A percentile compares a stretch with the other conserved stretches of the same genome.
Evolutionary conservation across 2,329 filamentous ascomycete genomes (phyloP).

Genomic region (Sporothrix mexicana): DNA sequence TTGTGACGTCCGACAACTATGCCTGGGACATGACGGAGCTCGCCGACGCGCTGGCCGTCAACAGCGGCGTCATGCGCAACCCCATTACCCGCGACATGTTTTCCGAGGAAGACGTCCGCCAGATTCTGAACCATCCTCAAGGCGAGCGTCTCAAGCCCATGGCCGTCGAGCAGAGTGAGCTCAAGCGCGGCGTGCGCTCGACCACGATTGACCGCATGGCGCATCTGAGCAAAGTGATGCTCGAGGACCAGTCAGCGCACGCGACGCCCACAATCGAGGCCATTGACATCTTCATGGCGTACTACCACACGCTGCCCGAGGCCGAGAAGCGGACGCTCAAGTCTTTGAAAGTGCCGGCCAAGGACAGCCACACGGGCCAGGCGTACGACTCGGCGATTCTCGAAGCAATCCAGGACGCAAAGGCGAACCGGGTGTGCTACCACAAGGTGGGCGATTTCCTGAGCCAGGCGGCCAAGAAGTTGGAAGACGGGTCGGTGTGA

Average conservation of each 20-base stretch:
- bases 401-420: conserved; percentile 42
- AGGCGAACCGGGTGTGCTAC: conserved; percentile 41
- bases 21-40: conserved; percentile 54
- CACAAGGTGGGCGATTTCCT: conserved; percentile 39
- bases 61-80: conserved; percentile 43
- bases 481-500: conserved; percentile 15
- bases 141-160: conserved; percentile 40
- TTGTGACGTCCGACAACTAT: conserved; percentile 38
- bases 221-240: conserved; percentile 38
- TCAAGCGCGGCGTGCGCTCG: conserved; percentile 40
- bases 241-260: conserved; percentile 40
- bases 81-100: conserved; percentile 43
- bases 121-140: conserved; percentile 41
- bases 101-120: conserved; percentile 40
- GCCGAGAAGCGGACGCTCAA: conserved; percentile 41
- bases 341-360: conserved; percentile 41
- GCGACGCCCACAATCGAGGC: conserved; percentile 38
- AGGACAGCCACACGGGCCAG: conserved; percentile 41
- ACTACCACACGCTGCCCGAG: conserved; percentile 40
- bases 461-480: conserved; percentile 35
- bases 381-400: conserved; percentile 42
- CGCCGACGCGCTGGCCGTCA: conserved; percentile 40
- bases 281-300: conserved; percentile 42
- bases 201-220: conserved; percentile 40
- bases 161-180: conserved; percentile 39